These are phyloP conservation scores for Mariannaea sp. DNA, from an alignment of 2,329 filamentous ascomycete species.

Conservation along the genomic window DNA sequence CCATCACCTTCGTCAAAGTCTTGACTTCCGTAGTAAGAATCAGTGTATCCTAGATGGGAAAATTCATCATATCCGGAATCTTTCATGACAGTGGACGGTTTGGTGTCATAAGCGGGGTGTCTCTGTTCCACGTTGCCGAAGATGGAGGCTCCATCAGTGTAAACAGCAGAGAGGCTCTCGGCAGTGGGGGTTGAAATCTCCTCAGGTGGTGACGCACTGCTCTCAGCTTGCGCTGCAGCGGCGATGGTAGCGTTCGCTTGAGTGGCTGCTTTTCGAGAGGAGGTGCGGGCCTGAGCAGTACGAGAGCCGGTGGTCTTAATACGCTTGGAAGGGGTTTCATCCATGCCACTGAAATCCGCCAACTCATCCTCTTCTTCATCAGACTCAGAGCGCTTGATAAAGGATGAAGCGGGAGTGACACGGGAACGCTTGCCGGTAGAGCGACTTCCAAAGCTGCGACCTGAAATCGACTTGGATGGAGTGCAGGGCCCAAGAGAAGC, in stretches of 20 bases:
- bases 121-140: constrained; percentile 33
- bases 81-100: not conserved
- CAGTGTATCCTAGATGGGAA: not conserved
- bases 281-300: constrained; percentile 33
- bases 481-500: constrained; percentile 37
- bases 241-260: constrained; percentile 44
- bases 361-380: constrained; percentile 40
- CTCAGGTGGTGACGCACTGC: constrained; percentile 37
- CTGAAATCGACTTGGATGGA: constrained; percentile 37
- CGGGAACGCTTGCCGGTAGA: constrained; percentile 36
- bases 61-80: not conserved
- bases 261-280: constrained; percentile 41
- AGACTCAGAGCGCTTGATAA: constrained; percentile 37
- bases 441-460: constrained; percentile 31
- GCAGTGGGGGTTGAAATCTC: constrained; percentile 18
- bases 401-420: constrained; percentile 16
- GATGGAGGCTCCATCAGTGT: constrained; percentile 12
- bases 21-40: not conserved
- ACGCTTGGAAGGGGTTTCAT: constrained; percentile 47
- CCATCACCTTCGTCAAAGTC: constrained; percentile 42
- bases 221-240: constrained; percentile 36
- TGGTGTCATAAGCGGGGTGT: constrained; percentile 7
- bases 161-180: not conserved
- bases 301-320: constrained; percentile 34
- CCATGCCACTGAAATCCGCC: constrained; percentile 40